Conservation (phyloP, 768 basidiomycete species). For the Auricularia auricula-judae region DNA sequence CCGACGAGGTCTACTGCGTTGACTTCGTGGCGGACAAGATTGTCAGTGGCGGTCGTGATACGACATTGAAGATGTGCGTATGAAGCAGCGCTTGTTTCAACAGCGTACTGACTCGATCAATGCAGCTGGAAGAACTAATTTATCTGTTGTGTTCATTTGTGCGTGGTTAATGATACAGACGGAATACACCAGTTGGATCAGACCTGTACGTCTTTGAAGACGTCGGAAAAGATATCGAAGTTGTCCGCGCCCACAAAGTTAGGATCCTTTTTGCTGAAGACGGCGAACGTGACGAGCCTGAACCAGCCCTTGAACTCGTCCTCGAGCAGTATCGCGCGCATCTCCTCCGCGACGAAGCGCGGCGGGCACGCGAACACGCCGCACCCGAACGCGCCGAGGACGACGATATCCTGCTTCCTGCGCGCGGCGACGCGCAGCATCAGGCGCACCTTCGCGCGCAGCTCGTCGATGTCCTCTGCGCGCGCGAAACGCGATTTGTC, state of each 20-base stretch:
- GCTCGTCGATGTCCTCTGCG: conserved; percentile 17
- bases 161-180: background rate
- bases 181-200: background rate
- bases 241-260: conserved; percentile 21
- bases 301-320: conserved; percentile 35
- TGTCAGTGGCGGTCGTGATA: conserved; percentile 71
- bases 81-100: background rate
- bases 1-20: conserved; percentile 97
- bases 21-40: conserved; percentile 99
- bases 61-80: background rate
- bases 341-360: conserved; percentile 27
- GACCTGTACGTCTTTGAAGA: conserved; percentile 22
- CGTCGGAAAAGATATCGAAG: conserved; percentile 26
- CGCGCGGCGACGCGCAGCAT: conserved; percentile 33
- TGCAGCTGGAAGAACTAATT: background rate
- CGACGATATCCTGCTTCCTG: conserved; percentile 24
- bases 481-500: conserved; percentile 16
- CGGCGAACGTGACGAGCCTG: conserved; percentile 28
- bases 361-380: conserved; percentile 34
- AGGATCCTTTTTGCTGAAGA: conserved; percentile 20
- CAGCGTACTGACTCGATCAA: background rate
- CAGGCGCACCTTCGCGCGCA: conserved; percentile 32
- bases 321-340: conserved; percentile 30
- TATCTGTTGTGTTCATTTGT: background rate
- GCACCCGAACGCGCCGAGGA: conserved; percentile 38